phyloP scores from a whole-genome alignment of 2,329 filamentous ascomycete species.

The Drechslerella coelobrocha region DNA sequence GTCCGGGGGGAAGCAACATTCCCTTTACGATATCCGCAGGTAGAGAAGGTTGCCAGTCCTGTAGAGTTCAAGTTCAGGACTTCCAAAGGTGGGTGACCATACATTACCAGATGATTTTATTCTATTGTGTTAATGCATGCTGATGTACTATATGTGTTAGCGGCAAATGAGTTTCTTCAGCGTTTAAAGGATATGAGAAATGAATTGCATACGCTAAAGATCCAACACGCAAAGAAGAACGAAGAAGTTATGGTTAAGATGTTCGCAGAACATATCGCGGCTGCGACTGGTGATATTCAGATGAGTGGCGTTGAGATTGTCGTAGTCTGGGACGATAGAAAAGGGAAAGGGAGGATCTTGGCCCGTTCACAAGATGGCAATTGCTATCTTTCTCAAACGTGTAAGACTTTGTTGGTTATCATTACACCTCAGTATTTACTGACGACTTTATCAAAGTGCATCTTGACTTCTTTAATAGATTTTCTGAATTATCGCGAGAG shows the following conservation, averaged over 20 bases:
- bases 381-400: conserved; percentile 41
- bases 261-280: conserved; percentile 45
- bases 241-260: conserved; percentile 48
- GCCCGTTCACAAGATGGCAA: conserved; percentile 36
- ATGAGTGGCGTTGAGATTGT: conserved; percentile 45
- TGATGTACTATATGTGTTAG: conserved; percentile 8
- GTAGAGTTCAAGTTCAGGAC: conserved; percentile 41
- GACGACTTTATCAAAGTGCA: conserved; percentile 20
- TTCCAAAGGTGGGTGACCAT: conserved; percentile 8
- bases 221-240: conserved; percentile 40
- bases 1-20: conserved; percentile 32
- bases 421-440: background rate
- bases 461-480: conserved; percentile 38
- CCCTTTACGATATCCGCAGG: background rate
- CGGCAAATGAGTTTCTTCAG: conserved; percentile 38
- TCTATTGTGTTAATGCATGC: background rate
- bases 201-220: conserved; percentile 41
- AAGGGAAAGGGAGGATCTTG: conserved; percentile 40
- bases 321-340: conserved; percentile 41
- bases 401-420: conserved; percentile 4
- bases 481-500: conserved; percentile 39
- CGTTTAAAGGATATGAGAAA: conserved; percentile 41
- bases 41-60: conserved; percentile 28
- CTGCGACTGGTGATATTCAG: conserved; percentile 27
- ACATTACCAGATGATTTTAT: background rate